Evolutionary conservation across 2,329 filamentous ascomycete genomes (phyloP), one percentile per base, ranked within the genome.

Genomic region (Colletotrichum chrysophilum): DNA sequence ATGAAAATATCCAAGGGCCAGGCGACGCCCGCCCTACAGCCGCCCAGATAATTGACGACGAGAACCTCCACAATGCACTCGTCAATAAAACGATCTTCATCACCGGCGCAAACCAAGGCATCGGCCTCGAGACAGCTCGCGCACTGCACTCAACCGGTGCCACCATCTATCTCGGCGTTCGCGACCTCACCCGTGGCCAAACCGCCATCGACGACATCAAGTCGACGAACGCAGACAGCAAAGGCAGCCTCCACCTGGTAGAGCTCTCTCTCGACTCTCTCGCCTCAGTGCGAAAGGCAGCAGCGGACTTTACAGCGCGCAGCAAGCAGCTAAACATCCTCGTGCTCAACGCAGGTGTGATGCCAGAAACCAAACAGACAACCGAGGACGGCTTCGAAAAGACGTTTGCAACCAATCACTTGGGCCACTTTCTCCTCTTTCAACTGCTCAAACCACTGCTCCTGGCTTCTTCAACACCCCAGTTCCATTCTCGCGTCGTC

Each of bases 361-460:
- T 78, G 74, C n/a, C 56, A n/a, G 28, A 75, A 16, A 72, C 66
- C 2, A 74, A 74, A 9, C 55, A 34, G n/a, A 71, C 32, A 3
- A 78, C 77, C 5, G 32, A 18, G 0, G 80, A 81, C 14, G 80
- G 79, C 7, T 75, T 77, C 48, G 80, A 82, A 76, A 79, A 79
- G 0, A 88, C 91, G 70, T 87, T 91, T 71, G 89, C 85, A 28
- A 87, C 85, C 7, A 91, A 91, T 79, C 86, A 91, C 77, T 80
- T 92, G 2, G 85, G 82, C 13, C 88, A 90, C 77, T 91, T 91
- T 81, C 84, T 91, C 0, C 84, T 91, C 24, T 88, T 90, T 78
- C 83, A 89, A 24, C 84, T 90, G 1, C 82, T 92, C 34, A 87
- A 87, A 36, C 80, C 84, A 0, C 78, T 85, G 0, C 79, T 91